These are phyloP conservation scores for Cytospora leucostoma DNA, from an alignment of 2,329 filamentous ascomycete genomes.

Conservation along the genomic window DNA sequence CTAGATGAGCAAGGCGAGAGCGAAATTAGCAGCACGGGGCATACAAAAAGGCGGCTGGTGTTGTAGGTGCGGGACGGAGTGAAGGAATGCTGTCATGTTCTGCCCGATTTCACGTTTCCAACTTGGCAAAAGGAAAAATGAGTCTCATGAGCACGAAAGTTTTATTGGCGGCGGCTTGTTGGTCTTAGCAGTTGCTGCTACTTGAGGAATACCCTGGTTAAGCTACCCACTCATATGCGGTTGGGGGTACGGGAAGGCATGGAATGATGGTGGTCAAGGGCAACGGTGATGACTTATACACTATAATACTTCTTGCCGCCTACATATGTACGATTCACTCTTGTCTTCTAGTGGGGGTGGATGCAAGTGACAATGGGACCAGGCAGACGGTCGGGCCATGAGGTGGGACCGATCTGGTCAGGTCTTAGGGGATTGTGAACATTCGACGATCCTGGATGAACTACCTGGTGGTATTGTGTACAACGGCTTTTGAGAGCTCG, in stretches of 20 bases:
- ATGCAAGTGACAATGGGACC: no score
- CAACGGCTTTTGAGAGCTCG: no score
- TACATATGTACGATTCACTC: not conserved
- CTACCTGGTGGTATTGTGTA: no score
- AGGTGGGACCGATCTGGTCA: no score
- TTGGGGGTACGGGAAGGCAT: slow-evolving; percentile 1
- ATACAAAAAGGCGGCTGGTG: slow-evolving; percentile 12
- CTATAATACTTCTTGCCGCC: not conserved
- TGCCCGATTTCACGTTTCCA: slow-evolving; percentile 11
- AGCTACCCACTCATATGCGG: slow-evolving; percentile 15
- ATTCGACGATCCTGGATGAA: no score
- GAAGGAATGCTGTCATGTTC: slow-evolving; percentile 11
- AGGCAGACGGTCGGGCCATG: no score
- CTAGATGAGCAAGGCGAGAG: slow-evolving; percentile 19
- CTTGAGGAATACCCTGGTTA: slow-evolving; percentile 23
- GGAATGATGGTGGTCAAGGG: not conserved
- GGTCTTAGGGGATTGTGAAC: no score
- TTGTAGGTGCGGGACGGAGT: not conserved
- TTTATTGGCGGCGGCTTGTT: slow-evolving; percentile 13
- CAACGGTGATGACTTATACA: not conserved
- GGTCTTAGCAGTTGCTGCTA: slow-evolving; percentile 5
- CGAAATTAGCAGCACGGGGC: slow-evolving; percentile 6
- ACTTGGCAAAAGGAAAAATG: not conserved
- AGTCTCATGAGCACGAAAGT: not conserved
- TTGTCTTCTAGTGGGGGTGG: not conserved